phyloP scores from a whole-genome alignment of 805 yeast genomes.

The Kregervanrija delftensis region DNA sequence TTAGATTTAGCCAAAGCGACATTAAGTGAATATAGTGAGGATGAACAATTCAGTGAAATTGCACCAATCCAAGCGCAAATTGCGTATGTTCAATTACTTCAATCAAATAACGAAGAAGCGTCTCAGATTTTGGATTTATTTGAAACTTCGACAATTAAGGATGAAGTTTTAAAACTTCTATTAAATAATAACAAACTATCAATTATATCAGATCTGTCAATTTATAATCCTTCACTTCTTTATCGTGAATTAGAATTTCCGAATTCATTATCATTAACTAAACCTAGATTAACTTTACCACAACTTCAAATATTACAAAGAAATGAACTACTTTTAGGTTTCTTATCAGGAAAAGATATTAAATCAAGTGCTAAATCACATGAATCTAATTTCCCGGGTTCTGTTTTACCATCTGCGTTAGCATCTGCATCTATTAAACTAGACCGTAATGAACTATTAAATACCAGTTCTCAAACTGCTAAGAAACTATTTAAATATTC shows the following conservation, averaged over 20 bases:
- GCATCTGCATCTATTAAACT: neutral
- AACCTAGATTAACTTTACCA: conserved; percentile 29
- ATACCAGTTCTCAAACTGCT: conserved; percentile 13
- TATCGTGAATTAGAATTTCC: conserved; percentile 28
- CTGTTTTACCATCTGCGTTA: conserved; percentile 16
- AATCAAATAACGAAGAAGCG: conserved; percentile 31
- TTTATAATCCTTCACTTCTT: conserved; percentile 19
- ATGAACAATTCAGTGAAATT: conserved; percentile 45
- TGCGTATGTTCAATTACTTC: conserved; percentile 43
- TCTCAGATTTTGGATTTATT: conserved; percentile 30
- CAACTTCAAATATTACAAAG: conserved; percentile 36
- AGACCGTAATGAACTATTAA: neutral
- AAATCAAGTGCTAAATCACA: conserved; percentile 14
- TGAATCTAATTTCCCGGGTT: conserved; percentile 16
- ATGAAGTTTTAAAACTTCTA: conserved; percentile 34
- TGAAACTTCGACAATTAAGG: conserved; percentile 28
- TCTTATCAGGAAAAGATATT: conserved; percentile 29
- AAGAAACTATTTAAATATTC: conserved; percentile 30
- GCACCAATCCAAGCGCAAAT: conserved; percentile 56
- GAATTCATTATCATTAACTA: conserved; percentile 18
- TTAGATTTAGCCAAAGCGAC: conserved; percentile 32
- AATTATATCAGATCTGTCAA: conserved; percentile 10
- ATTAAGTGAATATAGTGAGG: conserved; percentile 34
- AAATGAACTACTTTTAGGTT: conserved; percentile 39
- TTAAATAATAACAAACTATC: conserved; percentile 39